A percentile compares a stretch with the other conserved stretches of the same genome.
Evolutionary conservation across 1,139 yeast species (phyloP).

Genomic region (Candida neerlandica): DNA sequence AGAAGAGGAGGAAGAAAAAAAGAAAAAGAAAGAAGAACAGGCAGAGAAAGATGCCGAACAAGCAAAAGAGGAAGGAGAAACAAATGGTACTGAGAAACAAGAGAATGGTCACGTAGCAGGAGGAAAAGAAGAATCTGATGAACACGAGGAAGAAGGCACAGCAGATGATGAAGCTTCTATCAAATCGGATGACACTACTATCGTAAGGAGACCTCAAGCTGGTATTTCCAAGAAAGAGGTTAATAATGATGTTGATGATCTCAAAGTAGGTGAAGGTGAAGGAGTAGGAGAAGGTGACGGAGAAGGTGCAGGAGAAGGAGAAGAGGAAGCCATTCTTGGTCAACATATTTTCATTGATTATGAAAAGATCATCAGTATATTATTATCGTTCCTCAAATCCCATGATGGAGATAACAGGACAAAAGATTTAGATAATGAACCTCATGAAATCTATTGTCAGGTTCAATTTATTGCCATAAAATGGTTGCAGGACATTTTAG

Average conservation of each 20-base stretch:
- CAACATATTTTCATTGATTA: conserved; percentile 86
- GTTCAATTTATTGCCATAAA: conserved; percentile 78
- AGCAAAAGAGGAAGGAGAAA: conserved; percentile 2
- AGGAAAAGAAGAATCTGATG: conserved; percentile 12
- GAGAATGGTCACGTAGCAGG: background rate
- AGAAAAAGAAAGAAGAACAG: conserved; percentile 1
- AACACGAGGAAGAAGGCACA: conserved; percentile 4
- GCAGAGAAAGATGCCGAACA: background rate
- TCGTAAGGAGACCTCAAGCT: conserved; percentile 18
- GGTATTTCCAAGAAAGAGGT: too few relatives aligned
- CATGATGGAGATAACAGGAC: conserved; percentile 20
- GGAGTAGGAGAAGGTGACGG: background rate
- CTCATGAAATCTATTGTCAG: conserved; percentile 60
- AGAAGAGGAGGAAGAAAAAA: conserved; percentile 3
- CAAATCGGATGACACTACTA: conserved; percentile 24
- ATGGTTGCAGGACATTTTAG: conserved; percentile 80
- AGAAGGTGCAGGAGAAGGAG: conserved; percentile 14
- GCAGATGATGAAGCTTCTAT: conserved; percentile 25
- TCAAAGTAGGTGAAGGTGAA: background rate
- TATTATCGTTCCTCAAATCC: conserved; percentile 74
- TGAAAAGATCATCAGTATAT: conserved; percentile 75
- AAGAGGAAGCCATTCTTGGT: conserved; percentile 60
- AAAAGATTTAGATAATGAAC: conserved; percentile 37
- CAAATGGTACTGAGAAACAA: conserved; percentile 1
- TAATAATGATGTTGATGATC: conserved; percentile 4